Percentiles rank a stretch among this genome's conserved stretches.
These are phyloP conservation scores for Heteromeles arbutifolia DNA, from an alignment of 306 rosid species.

Conservation along the genomic window DNA sequence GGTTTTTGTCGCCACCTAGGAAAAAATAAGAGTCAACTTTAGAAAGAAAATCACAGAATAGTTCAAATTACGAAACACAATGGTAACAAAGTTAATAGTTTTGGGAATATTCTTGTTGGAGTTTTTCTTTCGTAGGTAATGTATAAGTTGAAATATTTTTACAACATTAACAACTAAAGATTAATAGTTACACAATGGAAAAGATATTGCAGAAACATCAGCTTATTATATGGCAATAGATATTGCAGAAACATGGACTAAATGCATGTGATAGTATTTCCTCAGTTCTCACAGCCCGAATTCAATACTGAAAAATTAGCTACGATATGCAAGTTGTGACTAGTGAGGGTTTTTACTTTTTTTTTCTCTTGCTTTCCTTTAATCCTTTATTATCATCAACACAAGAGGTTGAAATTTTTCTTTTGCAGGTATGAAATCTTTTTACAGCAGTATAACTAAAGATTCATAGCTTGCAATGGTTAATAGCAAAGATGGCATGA, in stretches of 20 bases:
- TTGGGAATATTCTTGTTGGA: neutral
- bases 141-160: constrained; percentile 9
- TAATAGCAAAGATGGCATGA: constrained; percentile 9
- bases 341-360: neutral
- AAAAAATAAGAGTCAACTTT: constrained; percentile 15
- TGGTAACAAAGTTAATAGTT: neutral
- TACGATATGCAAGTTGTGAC: neutral
- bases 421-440: neutral
- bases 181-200: neutral
- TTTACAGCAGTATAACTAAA: constrained; percentile 7
- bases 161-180: constrained; percentile 7
- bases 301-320: neutral
- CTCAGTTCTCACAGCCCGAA: neutral
- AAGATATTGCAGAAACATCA: neutral
- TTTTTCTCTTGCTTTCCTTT: neutral
- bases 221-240: neutral
- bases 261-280: neutral
- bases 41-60: neutral
- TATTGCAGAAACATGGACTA: neutral
- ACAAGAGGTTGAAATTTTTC: neutral
- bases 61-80: neutral
- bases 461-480: constrained; percentile 2
- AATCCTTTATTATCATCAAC: neutral
- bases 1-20: constrained; percentile 94
- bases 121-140: neutral